Conservation (phyloP, 2,329 filamentous ascomycete genomes). For the Phyllosticta citriasiana region DNA sequence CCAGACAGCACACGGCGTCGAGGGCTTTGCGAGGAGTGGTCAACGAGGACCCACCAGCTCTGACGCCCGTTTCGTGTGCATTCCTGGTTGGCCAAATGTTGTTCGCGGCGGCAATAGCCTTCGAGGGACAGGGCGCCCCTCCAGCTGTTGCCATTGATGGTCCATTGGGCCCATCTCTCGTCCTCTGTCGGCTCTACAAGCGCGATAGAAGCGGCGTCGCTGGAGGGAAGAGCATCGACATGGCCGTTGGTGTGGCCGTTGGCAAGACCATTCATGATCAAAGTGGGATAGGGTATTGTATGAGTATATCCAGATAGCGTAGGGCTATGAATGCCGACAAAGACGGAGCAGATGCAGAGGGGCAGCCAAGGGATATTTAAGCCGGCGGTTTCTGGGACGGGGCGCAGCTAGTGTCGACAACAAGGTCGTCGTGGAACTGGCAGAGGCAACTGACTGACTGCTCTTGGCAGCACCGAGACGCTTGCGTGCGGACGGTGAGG, state of each 20-base stretch:
- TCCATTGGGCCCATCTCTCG: conserved; percentile 43
- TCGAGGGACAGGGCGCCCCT: conserved; percentile 44
- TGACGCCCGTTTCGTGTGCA: conserved; percentile 46
- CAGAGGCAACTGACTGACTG: not conserved
- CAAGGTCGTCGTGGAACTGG: not conserved
- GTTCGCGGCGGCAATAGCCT: conserved; percentile 49
- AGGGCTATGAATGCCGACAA: not conserved
- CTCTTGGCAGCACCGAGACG: not conserved
- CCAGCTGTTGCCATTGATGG: conserved; percentile 48
- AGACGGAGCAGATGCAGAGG: not conserved
- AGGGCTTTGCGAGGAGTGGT: conserved; percentile 25
- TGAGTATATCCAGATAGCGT: not conserved
- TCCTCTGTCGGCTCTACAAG: conserved; percentile 45
- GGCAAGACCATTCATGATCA: conserved; percentile 5
- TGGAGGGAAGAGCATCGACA: conserved; percentile 32
- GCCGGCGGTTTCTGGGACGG: not conserved
- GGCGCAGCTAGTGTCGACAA: not conserved
- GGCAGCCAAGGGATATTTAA: not conserved
- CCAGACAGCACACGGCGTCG: conserved; percentile 43
- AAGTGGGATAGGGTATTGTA: not conserved
- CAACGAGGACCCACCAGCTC: conserved; percentile 51
- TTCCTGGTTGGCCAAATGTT: conserved; percentile 39
- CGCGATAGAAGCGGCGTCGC: conserved; percentile 40
- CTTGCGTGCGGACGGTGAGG: not conserved
- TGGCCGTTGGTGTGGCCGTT: conserved; percentile 9